Evolutionary conservation across 257 asterid species (phyloP).

Genomic region (Nicotiana obtusifolia): DNA sequence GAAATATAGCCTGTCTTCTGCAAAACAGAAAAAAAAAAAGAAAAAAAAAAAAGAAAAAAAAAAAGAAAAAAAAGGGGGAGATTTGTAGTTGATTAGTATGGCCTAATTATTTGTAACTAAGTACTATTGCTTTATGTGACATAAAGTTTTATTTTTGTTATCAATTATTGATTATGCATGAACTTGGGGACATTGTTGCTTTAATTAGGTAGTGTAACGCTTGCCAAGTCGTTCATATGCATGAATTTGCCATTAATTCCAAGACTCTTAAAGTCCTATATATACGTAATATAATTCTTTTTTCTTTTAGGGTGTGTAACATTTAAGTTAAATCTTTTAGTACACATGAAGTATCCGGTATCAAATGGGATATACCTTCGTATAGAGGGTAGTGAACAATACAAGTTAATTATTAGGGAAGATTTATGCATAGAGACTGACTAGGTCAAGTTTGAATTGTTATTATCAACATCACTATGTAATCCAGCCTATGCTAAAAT

Average conservation of each 20-base stretch:
- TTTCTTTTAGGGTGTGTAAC: not conserved
- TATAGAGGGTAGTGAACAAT: not conserved
- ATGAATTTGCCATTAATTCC: not conserved
- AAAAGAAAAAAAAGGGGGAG: not conserved
- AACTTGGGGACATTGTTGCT: not conserved
- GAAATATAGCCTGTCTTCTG: not conserved
- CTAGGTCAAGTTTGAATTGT: not conserved
- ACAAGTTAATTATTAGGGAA: not conserved
- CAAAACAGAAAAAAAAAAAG: too few relatives aligned
- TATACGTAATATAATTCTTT: not conserved
- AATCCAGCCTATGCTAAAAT: too few relatives aligned
- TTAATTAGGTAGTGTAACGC: not conserved
- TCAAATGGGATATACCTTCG: not conserved
- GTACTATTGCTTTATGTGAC: not conserved
- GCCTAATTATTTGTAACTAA: not conserved
- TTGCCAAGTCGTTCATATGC: not conserved
- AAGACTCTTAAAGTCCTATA: too few relatives aligned
- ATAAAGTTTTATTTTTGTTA: not conserved
- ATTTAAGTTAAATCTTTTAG: not conserved
- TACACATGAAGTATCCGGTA: not conserved
- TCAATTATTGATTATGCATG: not conserved
- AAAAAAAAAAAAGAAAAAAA: not conserved
- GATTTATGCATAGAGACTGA: not conserved
- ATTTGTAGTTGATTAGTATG: not conserved
- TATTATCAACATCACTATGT: not conserved